phyloP scores from a whole-genome alignment of 345 rosid species.

The Acer yangbiense region DNA sequence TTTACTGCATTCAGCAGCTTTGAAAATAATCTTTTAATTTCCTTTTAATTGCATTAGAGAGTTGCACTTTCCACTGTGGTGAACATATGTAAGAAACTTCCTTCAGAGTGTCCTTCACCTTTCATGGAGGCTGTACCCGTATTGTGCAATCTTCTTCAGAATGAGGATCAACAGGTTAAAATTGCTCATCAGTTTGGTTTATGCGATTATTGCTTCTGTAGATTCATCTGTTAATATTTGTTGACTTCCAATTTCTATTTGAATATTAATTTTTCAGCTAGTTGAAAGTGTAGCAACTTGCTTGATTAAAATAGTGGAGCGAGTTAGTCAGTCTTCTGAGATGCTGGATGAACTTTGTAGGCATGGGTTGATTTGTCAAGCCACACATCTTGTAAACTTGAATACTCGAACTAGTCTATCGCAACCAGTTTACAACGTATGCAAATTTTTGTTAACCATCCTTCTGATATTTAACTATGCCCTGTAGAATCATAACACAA shows the following conservation, averaged over 20 bases:
- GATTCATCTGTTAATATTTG: constrained; percentile 1
- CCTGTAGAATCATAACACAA: constrained; percentile 12
- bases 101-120: constrained; percentile 54
- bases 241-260: constrained; percentile 15
- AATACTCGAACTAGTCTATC: constrained; percentile 80
- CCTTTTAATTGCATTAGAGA: constrained; percentile 53
- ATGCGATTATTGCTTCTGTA: constrained; percentile 4
- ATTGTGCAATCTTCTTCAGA: constrained; percentile 84
- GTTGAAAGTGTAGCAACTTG: constrained; percentile 85
- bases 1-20: not conserved
- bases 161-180: constrained; percentile 79
- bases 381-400: constrained; percentile 60
- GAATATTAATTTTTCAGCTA: constrained; percentile 52
- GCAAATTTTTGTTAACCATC: constrained; percentile 22
- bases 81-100: constrained; percentile 86
- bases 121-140: constrained; percentile 84
- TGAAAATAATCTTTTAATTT: not conserved
- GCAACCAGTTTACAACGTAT: constrained; percentile 75
- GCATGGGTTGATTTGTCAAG: constrained; percentile 72
- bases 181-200: constrained; percentile 20
- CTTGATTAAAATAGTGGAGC: constrained; percentile 80
- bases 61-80: constrained; percentile 89
- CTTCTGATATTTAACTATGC: constrained; percentile 8
- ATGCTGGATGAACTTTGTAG: constrained; percentile 77
- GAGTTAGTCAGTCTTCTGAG: constrained; percentile 60